Evolutionary conservation across 225 moss, liverwort and hornwort species (phyloP).

Genomic region (Pseudisothecium myosuroides): DNA sequence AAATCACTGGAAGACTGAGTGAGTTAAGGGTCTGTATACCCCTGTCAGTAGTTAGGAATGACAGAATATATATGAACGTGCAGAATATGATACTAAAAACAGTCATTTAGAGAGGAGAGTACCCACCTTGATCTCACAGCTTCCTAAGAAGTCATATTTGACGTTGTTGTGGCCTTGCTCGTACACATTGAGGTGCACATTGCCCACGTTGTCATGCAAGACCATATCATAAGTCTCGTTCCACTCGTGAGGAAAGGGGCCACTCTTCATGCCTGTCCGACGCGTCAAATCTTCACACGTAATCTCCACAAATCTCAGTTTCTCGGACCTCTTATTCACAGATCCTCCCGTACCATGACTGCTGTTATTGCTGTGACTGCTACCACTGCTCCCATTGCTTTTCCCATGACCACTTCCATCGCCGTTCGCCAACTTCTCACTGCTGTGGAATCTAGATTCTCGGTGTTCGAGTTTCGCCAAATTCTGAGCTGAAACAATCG

Average conservation of each 20-base stretch:
- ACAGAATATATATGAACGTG: neutral
- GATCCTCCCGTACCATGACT: constrained; percentile 4
- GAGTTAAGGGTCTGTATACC: neutral
- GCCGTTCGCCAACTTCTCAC: constrained; percentile 20
- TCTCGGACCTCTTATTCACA: constrained; percentile 23
- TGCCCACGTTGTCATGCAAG: constrained; percentile 76
- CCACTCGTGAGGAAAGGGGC: constrained; percentile 52
- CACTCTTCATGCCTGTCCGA: constrained; percentile 53
- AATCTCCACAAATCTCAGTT: constrained; percentile 72
- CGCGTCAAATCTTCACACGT: constrained; percentile 75
- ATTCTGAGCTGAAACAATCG: constrained; percentile 55
- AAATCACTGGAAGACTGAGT: neutral
- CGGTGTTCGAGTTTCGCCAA: constrained; percentile 28
- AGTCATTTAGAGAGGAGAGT: neutral
- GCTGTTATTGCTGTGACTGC: neutral
- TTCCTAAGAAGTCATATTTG: constrained; percentile 84
- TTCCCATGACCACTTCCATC: constrained; percentile 11
- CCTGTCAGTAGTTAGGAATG: neutral
- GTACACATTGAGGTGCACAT: constrained; percentile 61
- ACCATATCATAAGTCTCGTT: constrained; percentile 78
- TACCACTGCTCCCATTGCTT: constrained; percentile 7
- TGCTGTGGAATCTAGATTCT: constrained; percentile 8
- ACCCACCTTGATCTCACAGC: constrained; percentile 78
- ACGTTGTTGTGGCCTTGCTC: constrained; percentile 73
- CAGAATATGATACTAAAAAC: neutral